phyloP scores from a whole-genome alignment of 108 stramenopile genomes.

The Nannochloropsis gaditana region DNA sequence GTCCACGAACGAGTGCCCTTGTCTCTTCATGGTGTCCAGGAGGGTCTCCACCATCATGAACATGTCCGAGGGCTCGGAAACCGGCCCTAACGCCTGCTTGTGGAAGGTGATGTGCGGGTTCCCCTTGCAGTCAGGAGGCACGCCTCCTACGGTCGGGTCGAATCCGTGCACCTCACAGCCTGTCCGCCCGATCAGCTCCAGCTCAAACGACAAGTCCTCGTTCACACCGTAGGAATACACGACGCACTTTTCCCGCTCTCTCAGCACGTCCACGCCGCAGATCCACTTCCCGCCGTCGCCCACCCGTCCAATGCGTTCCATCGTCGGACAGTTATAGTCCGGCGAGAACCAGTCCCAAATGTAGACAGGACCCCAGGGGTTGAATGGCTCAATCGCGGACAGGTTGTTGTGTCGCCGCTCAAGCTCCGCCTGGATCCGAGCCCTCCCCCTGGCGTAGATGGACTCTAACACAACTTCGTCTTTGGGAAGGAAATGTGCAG shows the following conservation, averaged over 20 bases:
- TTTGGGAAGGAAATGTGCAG: not conserved
- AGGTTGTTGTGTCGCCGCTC: not conserved
- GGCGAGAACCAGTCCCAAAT: constrained; percentile 24
- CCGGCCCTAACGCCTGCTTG: not conserved
- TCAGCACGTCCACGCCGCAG: constrained; percentile 6
- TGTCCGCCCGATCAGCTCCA: not conserved
- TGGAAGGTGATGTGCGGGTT: constrained; percentile 16
- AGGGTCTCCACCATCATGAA: constrained; percentile 22
- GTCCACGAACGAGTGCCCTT: constrained; percentile 5
- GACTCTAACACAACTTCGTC: not conserved
- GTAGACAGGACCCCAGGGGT: not conserved
- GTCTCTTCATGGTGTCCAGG: constrained; percentile 22
- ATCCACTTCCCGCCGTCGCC: constrained; percentile 27
- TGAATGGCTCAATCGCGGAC: not conserved
- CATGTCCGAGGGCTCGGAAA: not conserved
- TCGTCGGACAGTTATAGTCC: constrained; percentile 11
- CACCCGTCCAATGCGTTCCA: constrained; percentile 19
- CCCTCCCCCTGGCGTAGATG: not conserved
- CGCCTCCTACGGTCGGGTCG: constrained; percentile 13
- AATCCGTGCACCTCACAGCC: constrained; percentile 21
- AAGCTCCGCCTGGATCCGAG: not conserved
- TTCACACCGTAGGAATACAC: constrained; percentile 21
- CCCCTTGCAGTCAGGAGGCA: constrained; percentile 13
- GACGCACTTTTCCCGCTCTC: constrained; percentile 14
- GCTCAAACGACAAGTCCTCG: constrained; percentile 19